These are phyloP conservation scores for Tylopilus cervinicoccineus DNA, from an alignment of 768 basidiomycete genomes.

Conservation along the genomic window DNA sequence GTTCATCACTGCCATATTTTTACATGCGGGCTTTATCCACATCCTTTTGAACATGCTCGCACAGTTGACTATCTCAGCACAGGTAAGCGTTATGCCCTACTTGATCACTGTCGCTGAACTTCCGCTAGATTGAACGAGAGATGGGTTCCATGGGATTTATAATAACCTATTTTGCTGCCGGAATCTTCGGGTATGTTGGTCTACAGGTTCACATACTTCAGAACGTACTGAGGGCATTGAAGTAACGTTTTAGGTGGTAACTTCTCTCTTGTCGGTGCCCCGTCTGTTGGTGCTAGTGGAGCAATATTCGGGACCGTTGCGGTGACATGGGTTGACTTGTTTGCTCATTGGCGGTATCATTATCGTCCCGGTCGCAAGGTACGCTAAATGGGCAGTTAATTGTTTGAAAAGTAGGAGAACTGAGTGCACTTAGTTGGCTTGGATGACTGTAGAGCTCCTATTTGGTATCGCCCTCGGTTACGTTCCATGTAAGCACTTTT, in stretches of 20 bases:
- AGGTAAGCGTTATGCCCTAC: slow-evolving; percentile 39
- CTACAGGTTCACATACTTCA: neutral
- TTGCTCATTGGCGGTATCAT: slow-evolving; percentile 90
- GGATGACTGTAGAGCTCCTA: slow-evolving; percentile 83
- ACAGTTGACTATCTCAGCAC: slow-evolving; percentile 74
- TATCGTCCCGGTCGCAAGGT: slow-evolving; percentile 80
- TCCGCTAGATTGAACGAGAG: slow-evolving; percentile 74
- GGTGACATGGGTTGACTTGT: slow-evolving; percentile 84
- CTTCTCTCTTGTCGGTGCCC: slow-evolving; percentile 83
- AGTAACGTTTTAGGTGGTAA: slow-evolving; percentile 91
- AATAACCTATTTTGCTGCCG: slow-evolving; percentile 83
- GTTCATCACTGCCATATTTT: slow-evolving; percentile 84
- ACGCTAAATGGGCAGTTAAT: slow-evolving; percentile 8
- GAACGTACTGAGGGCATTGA: slow-evolving; percentile 2
- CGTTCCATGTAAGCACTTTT: slow-evolving; percentile 62
- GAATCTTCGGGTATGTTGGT: slow-evolving; percentile 76
- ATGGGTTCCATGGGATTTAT: slow-evolving; percentile 88
- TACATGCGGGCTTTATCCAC: slow-evolving; percentile 97
- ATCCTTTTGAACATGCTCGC: slow-evolving; percentile 86
- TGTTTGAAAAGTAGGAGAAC: neutral
- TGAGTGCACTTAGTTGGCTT: slow-evolving; percentile 52
- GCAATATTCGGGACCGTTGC: slow-evolving; percentile 88
- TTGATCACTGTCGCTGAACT: neutral
- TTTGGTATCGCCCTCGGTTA: slow-evolving; percentile 84
- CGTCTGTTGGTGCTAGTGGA: slow-evolving; percentile 89